phyloP scores from a whole-genome alignment of 768 basidiomycete genomes.

The Rhodosporidiobolus odoratus region DNA sequence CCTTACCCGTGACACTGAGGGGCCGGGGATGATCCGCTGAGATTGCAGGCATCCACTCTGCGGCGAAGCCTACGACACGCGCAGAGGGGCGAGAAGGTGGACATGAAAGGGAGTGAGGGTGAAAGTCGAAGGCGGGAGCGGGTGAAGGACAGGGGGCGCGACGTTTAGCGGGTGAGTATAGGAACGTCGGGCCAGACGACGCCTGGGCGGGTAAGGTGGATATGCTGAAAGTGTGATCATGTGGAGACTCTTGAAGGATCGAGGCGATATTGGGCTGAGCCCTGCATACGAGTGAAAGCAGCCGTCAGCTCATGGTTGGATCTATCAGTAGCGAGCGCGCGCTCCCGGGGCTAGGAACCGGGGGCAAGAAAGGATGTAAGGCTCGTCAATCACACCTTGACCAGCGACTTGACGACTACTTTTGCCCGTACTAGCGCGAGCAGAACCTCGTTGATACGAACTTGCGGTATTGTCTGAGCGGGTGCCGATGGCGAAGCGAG shows the following conservation, averaged over 20 bases:
- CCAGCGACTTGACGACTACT: conserved; percentile 17
- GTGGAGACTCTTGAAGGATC: conserved; percentile 1
- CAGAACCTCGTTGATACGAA: conserved; percentile 31
- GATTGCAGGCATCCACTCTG: too few relatives aligned
- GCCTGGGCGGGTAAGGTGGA: too few relatives aligned
- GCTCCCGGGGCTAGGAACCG: not conserved
- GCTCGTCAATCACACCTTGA: conserved; percentile 32
- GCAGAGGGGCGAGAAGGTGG: too few relatives aligned
- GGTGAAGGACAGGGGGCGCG: too few relatives aligned
- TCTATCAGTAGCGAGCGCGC: not conserved
- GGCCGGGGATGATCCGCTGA: too few relatives aligned
- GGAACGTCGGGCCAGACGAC: too few relatives aligned
- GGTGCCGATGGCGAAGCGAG: not conserved
- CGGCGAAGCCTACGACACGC: too few relatives aligned
- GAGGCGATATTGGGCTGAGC: conserved; percentile 9
- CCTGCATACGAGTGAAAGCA: not conserved
- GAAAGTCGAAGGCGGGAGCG: too few relatives aligned
- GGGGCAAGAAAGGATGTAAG: not conserved
- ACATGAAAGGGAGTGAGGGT: too few relatives aligned
- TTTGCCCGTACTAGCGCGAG: conserved; percentile 34
- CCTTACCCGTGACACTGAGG: too few relatives aligned
- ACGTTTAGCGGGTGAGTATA: too few relatives aligned
- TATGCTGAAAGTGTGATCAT: too few relatives aligned
- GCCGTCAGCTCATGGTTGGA: not conserved
- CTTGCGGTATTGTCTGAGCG: conserved; percentile 27